Evolutionary conservation across 108 stramenopile genomes (phyloP).

Genomic region (Stephanodiscus triporus): DNA sequence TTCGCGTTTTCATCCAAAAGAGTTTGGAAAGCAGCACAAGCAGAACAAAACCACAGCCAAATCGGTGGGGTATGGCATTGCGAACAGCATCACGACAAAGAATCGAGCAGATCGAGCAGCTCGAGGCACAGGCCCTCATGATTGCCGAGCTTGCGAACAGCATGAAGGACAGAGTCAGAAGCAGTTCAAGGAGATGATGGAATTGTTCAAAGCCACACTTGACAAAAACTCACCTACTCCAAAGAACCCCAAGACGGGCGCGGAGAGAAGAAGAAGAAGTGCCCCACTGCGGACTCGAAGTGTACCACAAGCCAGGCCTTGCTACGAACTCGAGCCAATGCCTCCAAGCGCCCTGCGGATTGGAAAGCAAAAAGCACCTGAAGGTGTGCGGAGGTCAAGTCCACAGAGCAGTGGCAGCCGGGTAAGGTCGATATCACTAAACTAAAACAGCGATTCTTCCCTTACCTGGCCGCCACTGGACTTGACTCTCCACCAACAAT

Average conservation of each 20-base stretch:
- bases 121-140: slow-evolving; percentile 1
- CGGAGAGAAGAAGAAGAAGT: slow-evolving; percentile 17
- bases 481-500: too few species aligned
- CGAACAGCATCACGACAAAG: slow-evolving; percentile 7
- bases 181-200: slow-evolving; percentile 19
- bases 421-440: too few species aligned
- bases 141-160: slow-evolving; percentile 11
- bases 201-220: slow-evolving; percentile 11
- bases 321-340: slow-evolving; percentile 20
- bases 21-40: slow-evolving; percentile 6
- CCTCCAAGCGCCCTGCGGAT: not conserved
- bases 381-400: too few species aligned
- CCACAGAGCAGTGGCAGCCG: too few species aligned
- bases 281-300: slow-evolving; percentile 11
- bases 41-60: slow-evolving; percentile 7
- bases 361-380: too few species aligned
- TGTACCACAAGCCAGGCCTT: slow-evolving; percentile 22
- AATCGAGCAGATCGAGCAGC: not conserved
- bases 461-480: too few species aligned
- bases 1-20: slow-evolving; percentile 4
- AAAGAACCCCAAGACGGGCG: not conserved
- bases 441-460: too few species aligned
- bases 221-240: slow-evolving; percentile 12
- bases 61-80: slow-evolving; percentile 15
- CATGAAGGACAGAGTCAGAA: not conserved